Base-by-base conservation (phyloP, 108 stramenopile genomes). In the Cyclotella sp. region DNA sequence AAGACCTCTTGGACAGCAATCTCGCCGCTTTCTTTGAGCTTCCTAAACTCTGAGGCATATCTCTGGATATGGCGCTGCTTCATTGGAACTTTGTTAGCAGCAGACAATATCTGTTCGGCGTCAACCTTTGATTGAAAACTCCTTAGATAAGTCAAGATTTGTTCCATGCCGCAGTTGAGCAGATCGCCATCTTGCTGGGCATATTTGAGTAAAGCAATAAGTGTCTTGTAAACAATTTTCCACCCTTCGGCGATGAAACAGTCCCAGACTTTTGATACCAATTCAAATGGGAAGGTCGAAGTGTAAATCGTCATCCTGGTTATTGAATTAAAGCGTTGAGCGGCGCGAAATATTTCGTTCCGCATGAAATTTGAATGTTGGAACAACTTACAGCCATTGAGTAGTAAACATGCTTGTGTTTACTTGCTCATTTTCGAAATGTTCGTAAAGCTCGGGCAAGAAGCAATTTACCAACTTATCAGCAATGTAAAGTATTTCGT, bases 371-470 rank as follows among this genome's bases (percentile, higher is more conserved):
- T 5, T 6, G 34, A 34, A 34, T 34, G 34, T 34, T 34, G 34
- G 4, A 34, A 34, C 6, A 34, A 34, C 34, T 34, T 34, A 34
- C 44, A 98, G 68, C 99, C 99, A 99, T 71, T 97, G 97, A 18
- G 97, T 97, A 12, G 95, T 96, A 73, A 92, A 99, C 99, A 99
- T 99, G 47, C 93, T 87, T 3, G 94, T 85, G 47, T 97, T 91
- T 29, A 98, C 84, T 68, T 85, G 71, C 70, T 98, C 90, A n/a
- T 77, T 86, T 21, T 90, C 88, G 43, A 98, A 86, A 65, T 98
- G 97, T 29, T 83, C 79, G 19, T 81, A 78, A 15, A 98, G 65
- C 43, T 88, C 77, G 2, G 94, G 93, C 44, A 97, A 63, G 81
- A 93, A 92, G 49, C 91, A 87, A 21, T 85, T 75, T 27, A 93